These are phyloP conservation scores for Lactarius pseudohatsudake DNA, from an alignment of 768 basidiomycete species.

Conservation along the genomic window DNA sequence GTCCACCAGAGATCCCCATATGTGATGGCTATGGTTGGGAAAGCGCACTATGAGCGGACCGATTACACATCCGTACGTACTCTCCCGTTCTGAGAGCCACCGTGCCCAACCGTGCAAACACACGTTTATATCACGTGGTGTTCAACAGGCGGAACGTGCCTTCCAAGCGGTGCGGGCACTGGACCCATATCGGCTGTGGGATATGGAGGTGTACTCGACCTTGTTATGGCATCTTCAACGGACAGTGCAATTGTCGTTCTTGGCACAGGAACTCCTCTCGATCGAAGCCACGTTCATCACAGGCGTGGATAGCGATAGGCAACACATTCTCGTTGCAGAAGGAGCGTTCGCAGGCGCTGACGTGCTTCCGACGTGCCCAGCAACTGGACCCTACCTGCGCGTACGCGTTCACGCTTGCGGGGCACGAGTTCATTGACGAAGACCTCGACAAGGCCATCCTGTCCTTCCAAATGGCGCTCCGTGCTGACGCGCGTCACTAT, in stretches of 20 bases:
- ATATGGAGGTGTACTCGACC: slow-evolving; percentile 97
- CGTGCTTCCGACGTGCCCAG: slow-evolving; percentile 90
- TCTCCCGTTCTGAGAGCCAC: neutral
- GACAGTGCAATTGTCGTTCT: slow-evolving; percentile 80
- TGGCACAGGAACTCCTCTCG: slow-evolving; percentile 89
- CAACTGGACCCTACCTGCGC: slow-evolving; percentile 88
- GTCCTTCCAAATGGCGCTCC: slow-evolving; percentile 90
- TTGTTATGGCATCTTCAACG: slow-evolving; percentile 92
- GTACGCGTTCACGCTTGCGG: slow-evolving; percentile 94
- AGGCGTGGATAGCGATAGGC: slow-evolving; percentile 96
- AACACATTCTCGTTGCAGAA: slow-evolving; percentile 95
- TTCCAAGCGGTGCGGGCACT: slow-evolving; percentile 78
- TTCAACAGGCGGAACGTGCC: slow-evolving; percentile 77
- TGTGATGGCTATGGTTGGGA: slow-evolving; percentile 80
- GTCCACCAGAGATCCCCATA: slow-evolving; percentile 72
- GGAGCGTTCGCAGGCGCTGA: slow-evolving; percentile 88
- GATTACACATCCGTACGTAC: slow-evolving; percentile 82
- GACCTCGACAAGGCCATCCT: slow-evolving; percentile 89
- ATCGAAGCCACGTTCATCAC: slow-evolving; percentile 79
- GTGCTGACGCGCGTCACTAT: slow-evolving; percentile 91
- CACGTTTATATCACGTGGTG: slow-evolving; percentile 28
- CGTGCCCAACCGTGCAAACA: slow-evolving; percentile 7
- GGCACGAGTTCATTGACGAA: slow-evolving; percentile 96
- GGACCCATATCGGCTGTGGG: slow-evolving; percentile 87
- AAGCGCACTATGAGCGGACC: slow-evolving; percentile 85